These are phyloP conservation scores for Phytophthora tentaculata DNA, from an alignment of 352 stramenopile genomes.

Conservation along the genomic window DNA sequence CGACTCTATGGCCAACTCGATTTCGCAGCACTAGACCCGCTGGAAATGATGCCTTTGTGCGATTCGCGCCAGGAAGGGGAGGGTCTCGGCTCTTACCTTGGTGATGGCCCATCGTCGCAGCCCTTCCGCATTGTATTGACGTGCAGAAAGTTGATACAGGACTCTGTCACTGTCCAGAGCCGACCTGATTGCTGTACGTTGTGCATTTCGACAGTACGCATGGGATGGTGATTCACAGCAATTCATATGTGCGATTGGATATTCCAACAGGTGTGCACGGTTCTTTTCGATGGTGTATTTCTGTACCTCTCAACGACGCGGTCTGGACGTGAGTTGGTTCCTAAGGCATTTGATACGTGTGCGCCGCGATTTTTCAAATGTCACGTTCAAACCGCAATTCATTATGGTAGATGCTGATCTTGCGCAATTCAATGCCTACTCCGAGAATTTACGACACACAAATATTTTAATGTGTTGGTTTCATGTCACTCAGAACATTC, in stretches of 20 bases:
- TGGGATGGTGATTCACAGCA: not conserved
- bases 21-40: not conserved
- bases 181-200: not conserved
- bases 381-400: not conserved
- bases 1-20: not conserved
- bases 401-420: not conserved
- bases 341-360: not conserved
- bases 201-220: not conserved
- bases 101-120: not conserved
- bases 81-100: not conserved
- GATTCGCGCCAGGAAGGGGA: not conserved
- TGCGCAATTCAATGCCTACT: not conserved
- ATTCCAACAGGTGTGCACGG: not conserved
- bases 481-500: not conserved
- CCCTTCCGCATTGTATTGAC: not conserved
- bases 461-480: not conserved
- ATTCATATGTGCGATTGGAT: not conserved
- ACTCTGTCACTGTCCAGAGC: not conserved
- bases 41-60: not conserved
- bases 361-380: not conserved
- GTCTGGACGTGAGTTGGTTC: not conserved
- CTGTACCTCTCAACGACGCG: not conserved
- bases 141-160: not conserved
- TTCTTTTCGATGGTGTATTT: not conserved
- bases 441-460: not conserved